A percentile compares a stretch with the other conserved stretches of the same genome.
Evolutionary conservation across 306 rosid genomes (phyloP).

Genomic region (Fragaria nilgerrensis): DNA sequence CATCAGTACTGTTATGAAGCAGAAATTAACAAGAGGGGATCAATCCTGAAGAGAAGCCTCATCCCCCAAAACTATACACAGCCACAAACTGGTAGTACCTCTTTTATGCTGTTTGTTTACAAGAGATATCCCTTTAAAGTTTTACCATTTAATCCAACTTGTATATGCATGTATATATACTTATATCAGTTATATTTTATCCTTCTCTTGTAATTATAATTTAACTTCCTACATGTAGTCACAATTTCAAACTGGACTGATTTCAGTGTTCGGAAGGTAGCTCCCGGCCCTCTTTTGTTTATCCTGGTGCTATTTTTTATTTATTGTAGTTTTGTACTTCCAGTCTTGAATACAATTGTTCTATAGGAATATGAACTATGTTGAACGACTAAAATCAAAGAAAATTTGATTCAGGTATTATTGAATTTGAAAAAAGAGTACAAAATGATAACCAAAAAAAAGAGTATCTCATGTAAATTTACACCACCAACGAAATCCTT

Average conservation of each 20-base stretch:
- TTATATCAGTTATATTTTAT: background rate
- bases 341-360: background rate
- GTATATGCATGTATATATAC: conserved; percentile 6
- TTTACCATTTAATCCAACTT: background rate
- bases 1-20: background rate
- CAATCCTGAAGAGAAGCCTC: background rate
- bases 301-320: background rate
- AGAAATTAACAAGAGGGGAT: background rate
- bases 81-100: background rate
- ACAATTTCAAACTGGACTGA: background rate
- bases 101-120: conserved; percentile 2
- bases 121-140: background rate
- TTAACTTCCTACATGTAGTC: background rate
- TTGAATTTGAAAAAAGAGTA: background rate
- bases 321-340: background rate
- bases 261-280: background rate
- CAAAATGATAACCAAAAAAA: background rate
- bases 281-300: background rate
- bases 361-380: background rate
- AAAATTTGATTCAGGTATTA: background rate
- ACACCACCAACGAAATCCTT: conserved; percentile 35
- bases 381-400: conserved; percentile 19
- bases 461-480: conserved; percentile 25
- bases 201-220: background rate
- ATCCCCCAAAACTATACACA: background rate